phyloP scores from a whole-genome alignment of 495 filamentous ascomycete species.

The Oleoguttula mirabilis region DNA sequence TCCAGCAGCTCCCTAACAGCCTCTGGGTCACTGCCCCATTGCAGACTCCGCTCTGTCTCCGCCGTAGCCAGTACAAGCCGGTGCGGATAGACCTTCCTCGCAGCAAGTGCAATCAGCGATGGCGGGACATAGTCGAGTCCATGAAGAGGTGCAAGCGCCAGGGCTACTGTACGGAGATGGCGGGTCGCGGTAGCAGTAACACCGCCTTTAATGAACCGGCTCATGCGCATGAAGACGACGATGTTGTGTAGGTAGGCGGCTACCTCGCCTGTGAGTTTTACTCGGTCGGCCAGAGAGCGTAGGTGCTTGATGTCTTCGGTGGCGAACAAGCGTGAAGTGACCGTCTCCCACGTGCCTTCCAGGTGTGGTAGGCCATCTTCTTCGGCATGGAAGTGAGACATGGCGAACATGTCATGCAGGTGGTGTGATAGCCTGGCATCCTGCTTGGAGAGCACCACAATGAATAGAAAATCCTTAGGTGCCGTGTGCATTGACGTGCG shows the following conservation, averaged over 20 bases:
- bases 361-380: conserved; percentile 60
- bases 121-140: conserved; percentile 72
- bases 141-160: conserved; percentile 70
- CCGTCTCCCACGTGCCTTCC: conserved; percentile 29
- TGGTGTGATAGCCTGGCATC: conserved; percentile 20
- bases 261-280: conserved; percentile 52
- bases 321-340: neutral
- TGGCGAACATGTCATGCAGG: conserved; percentile 68
- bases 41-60: conserved; percentile 71
- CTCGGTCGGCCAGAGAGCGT: conserved; percentile 27
- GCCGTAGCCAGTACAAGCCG: conserved; percentile 56
- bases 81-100: conserved; percentile 82
- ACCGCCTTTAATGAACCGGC: conserved; percentile 69
- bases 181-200: conserved; percentile 64
- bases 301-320: conserved; percentile 36
- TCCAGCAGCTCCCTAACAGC: conserved; percentile 55
- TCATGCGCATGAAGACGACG: conserved; percentile 68
- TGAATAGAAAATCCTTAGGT: conserved; percentile 68
- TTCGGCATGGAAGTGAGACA: conserved; percentile 73
- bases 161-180: conserved; percentile 43
- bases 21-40: conserved; percentile 74
- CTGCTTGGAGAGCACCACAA: conserved; percentile 43
- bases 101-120: conserved; percentile 68
- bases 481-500: conserved; percentile 57
- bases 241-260: conserved; percentile 75